Base-by-base conservation (phyloP, 768 basidiomycete genomes). In the Naganishia vishniacii region DNA sequence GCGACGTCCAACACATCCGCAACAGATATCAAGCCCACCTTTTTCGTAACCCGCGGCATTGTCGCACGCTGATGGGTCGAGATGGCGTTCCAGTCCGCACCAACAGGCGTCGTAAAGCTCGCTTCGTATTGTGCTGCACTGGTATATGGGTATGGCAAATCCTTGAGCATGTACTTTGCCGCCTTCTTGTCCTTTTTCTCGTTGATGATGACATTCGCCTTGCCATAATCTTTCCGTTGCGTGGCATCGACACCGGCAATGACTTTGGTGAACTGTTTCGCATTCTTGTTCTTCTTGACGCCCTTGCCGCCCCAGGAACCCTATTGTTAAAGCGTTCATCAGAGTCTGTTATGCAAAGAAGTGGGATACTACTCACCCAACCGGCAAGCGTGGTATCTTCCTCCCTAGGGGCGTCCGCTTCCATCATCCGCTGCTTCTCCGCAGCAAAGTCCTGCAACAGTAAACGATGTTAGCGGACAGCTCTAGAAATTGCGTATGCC, bases 141-240 rank as follows among this genome's bases (percentile, higher is more conserved):
- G 9, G 94, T 97, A 74, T 91, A 98, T 3, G 94, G 95, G 78
- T 88, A 88, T 2, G 95, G 95, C 47, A 99, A 78, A 74, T 98
- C 93, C 77, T 88, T 88, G 61, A 91, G 85, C 65, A 86, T 81
- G 75, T 93, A 97, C 78, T 91, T 89, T 16, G 84, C 80, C 0
- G 89, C 92, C 75, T 95, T 95, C 80, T 90, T 91, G 80, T 98
- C 94, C 64, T 86, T 85, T 78, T 88, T 90, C 78, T 99, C 94
- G 1, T 90, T 91, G 71, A 99, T 89, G 80, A 99, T 95, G 72
- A 98, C 84, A 74, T 95, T 87, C 12, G 85, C 82, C 72, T 90
- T 90, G 66, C 82, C 81, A 71, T 86, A 86, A 77, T 99, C 95
- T 15, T 87, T 86, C 46, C 95, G 89, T 51, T 85, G 79, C 18